Evolutionary conservation across 2,329 filamentous ascomycete genomes (phyloP).

Genomic region (Nannizziopsis barbatae): DNA sequence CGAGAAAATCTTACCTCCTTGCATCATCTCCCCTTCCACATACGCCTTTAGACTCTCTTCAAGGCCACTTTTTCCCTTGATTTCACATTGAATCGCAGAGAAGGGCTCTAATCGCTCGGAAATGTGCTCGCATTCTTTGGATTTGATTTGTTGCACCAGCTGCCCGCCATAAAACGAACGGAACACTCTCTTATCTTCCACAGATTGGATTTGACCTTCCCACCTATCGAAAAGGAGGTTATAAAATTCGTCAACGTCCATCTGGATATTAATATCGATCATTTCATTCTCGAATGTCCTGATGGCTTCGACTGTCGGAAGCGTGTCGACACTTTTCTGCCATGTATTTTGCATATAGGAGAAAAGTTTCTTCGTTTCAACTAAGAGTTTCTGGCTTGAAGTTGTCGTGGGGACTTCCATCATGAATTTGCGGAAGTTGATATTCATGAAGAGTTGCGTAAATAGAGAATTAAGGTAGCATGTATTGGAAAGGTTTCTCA

Average conservation of each 20-base stretch:
- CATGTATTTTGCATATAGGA: slow-evolving; percentile 74
- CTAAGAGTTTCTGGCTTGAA: slow-evolving; percentile 55
- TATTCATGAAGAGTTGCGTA: slow-evolving; percentile 93
- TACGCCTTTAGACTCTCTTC: slow-evolving; percentile 88
- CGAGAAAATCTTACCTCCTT: slow-evolving; percentile 52
- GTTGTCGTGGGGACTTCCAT: slow-evolving; percentile 49
- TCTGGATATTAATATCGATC: slow-evolving; percentile 82
- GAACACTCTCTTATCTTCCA: slow-evolving; percentile 59
- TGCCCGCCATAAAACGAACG: slow-evolving; percentile 82
- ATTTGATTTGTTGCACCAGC: slow-evolving; percentile 88
- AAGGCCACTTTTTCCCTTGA: slow-evolving; percentile 77
- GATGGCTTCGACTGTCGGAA: slow-evolving; percentile 60
- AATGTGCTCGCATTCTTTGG: slow-evolving; percentile 85
- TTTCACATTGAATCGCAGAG: slow-evolving; percentile 89
- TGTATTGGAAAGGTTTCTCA: slow-evolving; percentile 88
- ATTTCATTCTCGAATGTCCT: slow-evolving; percentile 68
- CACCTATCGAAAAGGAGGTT: slow-evolving; percentile 85
- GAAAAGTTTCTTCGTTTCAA: slow-evolving; percentile 71
- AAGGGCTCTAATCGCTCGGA: slow-evolving; percentile 85
- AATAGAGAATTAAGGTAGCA: slow-evolving; percentile 95
- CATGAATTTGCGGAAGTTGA: slow-evolving; percentile 75
- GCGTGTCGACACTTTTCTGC: slow-evolving; percentile 61
- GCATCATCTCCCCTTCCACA: slow-evolving; percentile 90
- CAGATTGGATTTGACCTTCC: slow-evolving; percentile 64
- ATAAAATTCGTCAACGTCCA: slow-evolving; percentile 98